Evolutionary conservation across 2,329 filamentous ascomycete genomes (phyloP).

Genomic region (Cytospora mali): DNA sequence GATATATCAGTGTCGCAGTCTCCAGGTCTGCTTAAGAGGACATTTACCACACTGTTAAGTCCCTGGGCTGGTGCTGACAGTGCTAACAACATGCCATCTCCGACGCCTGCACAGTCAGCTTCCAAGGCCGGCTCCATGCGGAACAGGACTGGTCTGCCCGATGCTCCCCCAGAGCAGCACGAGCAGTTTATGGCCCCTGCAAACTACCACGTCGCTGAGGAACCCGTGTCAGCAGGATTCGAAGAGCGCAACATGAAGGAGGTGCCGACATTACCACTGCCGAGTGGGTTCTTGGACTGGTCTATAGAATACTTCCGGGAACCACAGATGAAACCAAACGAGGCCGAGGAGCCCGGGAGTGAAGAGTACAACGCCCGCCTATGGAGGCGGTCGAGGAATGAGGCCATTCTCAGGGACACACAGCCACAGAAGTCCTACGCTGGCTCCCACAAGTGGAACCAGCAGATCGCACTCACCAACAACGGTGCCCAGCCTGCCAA

Average conservation of each 20-base stretch:
- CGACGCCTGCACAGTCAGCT: constrained; percentile 37
- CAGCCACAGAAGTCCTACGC: constrained; percentile 92
- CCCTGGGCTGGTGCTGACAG: constrained; percentile 55
- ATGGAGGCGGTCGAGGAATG: constrained; percentile 91
- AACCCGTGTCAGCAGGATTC: constrained; percentile 80
- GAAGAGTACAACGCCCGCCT: constrained; percentile 94
- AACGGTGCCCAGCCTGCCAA: constrained; percentile 88
- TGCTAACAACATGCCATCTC: constrained; percentile 33
- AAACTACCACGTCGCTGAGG: constrained; percentile 74
- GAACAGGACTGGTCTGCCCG: constrained; percentile 43
- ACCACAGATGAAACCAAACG: constrained; percentile 95
- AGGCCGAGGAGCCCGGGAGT: constrained; percentile 94
- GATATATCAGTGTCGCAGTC: constrained; percentile 41
- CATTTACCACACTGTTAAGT: constrained; percentile 64
- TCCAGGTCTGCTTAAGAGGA: constrained; percentile 63
- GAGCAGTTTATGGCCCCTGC: constrained; percentile 67
- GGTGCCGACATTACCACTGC: constrained; percentile 70
- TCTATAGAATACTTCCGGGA: constrained; percentile 97
- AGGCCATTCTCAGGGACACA: constrained; percentile 87
- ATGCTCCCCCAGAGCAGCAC: constrained; percentile 71
- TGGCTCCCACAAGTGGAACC: constrained; percentile 84
- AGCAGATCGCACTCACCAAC: constrained; percentile 79
- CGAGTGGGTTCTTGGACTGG: constrained; percentile 89
- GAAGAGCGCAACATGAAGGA: constrained; percentile 61
- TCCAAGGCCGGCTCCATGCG: constrained; percentile 43